phyloP scores from a whole-genome alignment of 1,284 basidiomycete genomes.

The Apiotrichum laibachii region DNA sequence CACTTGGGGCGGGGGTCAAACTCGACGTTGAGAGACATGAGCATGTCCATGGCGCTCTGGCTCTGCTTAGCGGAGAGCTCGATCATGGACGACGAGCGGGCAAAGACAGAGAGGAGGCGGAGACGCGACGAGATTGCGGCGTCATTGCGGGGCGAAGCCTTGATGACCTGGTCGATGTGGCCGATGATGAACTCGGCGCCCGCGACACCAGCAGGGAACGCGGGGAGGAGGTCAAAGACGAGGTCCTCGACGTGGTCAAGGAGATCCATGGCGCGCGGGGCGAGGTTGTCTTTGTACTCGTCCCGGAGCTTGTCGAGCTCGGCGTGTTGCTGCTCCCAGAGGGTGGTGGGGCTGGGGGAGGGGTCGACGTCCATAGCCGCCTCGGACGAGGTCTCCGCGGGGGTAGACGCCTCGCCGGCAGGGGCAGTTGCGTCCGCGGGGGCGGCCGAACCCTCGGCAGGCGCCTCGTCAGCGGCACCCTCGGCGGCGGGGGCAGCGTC shows the following conservation, averaged over 20 bases:
- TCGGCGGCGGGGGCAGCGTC: neutral
- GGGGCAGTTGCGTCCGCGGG: neutral
- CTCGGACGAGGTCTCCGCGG: constrained; percentile 13
- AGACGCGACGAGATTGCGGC: constrained; percentile 69
- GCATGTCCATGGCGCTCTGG: constrained; percentile 59
- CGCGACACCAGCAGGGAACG: constrained; percentile 59
- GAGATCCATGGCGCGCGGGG: constrained; percentile 67
- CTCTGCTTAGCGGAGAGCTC: constrained; percentile 39
- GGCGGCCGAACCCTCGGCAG: neutral
- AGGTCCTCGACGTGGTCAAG: constrained; percentile 83
- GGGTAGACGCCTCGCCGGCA: too few species aligned
- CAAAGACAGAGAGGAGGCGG: constrained; percentile 76
- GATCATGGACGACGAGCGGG: constrained; percentile 10
- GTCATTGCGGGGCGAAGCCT: constrained; percentile 56
- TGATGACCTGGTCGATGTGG: constrained; percentile 20
- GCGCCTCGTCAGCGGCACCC: neutral
- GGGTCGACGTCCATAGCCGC: constrained; percentile 24
- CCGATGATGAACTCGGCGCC: constrained; percentile 37
- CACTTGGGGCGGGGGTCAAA: constrained; percentile 62
- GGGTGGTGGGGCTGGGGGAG: constrained; percentile 12
- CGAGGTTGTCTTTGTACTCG: constrained; percentile 63
- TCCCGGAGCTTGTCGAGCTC: constrained; percentile 68
- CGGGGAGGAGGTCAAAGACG: constrained; percentile 82
- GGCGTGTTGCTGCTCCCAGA: constrained; percentile 18
- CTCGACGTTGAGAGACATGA: constrained; percentile 61